These are phyloP conservation scores for Suaeda aralocaspica DNA, from an alignment of 148 eudicot species.

Conservation along the genomic window DNA sequence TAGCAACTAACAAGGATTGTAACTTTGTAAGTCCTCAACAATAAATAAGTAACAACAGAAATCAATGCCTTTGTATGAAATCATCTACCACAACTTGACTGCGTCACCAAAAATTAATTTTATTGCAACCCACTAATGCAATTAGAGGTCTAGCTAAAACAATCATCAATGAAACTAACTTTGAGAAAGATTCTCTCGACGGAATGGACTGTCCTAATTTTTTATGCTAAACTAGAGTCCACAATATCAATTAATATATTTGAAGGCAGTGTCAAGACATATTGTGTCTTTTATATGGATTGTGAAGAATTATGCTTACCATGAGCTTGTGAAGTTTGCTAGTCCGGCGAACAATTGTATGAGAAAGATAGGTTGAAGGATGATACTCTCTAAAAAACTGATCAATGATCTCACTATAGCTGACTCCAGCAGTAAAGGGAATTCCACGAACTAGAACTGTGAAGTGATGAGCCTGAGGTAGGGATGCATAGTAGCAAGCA, in stretches of 20 bases:
- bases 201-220: neutral
- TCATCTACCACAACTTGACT: too few relatives aligned
- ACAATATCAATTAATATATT: neutral
- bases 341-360: conserved; percentile 60
- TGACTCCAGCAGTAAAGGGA: conserved; percentile 51
- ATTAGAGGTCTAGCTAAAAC: too few relatives aligned
- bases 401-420: conserved; percentile 64
- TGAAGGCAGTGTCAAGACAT: neutral
- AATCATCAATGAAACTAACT: too few relatives aligned
- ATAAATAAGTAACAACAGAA: too few relatives aligned
- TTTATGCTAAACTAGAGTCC: neutral
- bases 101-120: too few relatives aligned
- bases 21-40: too few relatives aligned
- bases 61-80: too few relatives aligned
- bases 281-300: neutral
- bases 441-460: conserved; percentile 77
- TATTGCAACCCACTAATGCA: too few relatives aligned
- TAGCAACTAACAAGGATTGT: too few relatives aligned
- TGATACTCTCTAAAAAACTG: conserved; percentile 65
- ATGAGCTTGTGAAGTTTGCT: conserved; percentile 53
- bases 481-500: conserved; percentile 59
- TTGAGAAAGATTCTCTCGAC: too few relatives aligned
- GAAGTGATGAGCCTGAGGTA: conserved; percentile 74
- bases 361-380: conserved; percentile 73
- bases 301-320: conserved; percentile 42